A percentile compares a stretch with the other conserved stretches of the same genome.
phyloP scores from a whole-genome alignment of 2,329 filamentous ascomycete species.

The Lasiodiplodia sp. region DNA sequence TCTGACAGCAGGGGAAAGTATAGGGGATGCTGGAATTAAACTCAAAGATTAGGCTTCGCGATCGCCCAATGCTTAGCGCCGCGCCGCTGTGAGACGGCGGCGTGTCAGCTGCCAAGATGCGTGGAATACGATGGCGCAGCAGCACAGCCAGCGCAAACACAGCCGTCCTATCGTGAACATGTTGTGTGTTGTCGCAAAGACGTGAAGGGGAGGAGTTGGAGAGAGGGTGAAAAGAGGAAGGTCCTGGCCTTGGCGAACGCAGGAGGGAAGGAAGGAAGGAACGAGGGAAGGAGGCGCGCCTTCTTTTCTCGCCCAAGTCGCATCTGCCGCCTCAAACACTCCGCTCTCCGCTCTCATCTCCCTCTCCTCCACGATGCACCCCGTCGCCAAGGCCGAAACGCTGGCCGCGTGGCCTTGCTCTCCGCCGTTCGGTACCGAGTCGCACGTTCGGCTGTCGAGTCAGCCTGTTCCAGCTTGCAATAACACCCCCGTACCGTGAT shows the following conservation, averaged over 20 bases:
- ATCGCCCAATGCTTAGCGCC: constrained; percentile 20
- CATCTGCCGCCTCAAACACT: neutral
- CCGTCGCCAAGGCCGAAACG: constrained; percentile 4
- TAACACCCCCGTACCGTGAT: neutral
- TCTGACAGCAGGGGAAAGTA: neutral
- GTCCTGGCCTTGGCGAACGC: neutral
- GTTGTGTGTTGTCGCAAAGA: neutral
- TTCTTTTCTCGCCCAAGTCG: neutral
- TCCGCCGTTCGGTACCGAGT: neutral
- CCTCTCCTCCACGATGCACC: neutral
- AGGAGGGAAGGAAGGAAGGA: neutral
- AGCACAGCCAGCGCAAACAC: neutral
- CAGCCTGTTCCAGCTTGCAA: constrained; percentile 1
- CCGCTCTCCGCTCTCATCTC: neutral
- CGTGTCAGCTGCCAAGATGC: constrained; percentile 14
- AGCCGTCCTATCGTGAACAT: neutral
- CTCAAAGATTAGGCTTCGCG: constrained; percentile 5
- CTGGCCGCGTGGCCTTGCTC: constrained; percentile 6
- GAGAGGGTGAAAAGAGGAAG: neutral
- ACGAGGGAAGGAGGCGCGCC: neutral
- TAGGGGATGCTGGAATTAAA: constrained; percentile 3
- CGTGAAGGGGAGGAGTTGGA: neutral
- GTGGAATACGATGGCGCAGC: constrained; percentile 4
- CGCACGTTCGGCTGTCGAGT: constrained; percentile 3
- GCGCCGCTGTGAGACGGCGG: constrained; percentile 12